Conservation (phyloP, 2,329 filamentous ascomycete species). For the Trichoderma sp. region DNA sequence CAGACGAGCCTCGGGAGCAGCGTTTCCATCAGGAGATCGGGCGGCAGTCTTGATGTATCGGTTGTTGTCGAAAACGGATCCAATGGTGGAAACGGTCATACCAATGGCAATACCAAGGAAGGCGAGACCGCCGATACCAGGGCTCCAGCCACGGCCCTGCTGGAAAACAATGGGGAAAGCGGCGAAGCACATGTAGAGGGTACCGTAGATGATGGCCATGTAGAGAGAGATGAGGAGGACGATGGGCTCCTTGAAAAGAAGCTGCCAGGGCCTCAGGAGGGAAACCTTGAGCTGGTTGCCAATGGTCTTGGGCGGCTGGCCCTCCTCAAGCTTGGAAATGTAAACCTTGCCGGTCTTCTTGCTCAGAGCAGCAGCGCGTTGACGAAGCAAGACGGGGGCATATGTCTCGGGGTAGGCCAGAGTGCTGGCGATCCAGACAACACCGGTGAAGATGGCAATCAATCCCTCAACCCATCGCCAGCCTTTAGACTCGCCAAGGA, state of each 20-base stretch:
- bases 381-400: constrained; percentile 53
- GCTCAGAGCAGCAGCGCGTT: constrained; percentile 49
- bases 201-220: constrained; percentile 58
- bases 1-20: constrained; percentile 62
- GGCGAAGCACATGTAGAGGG: constrained; percentile 53
- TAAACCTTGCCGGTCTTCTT: constrained; percentile 55
- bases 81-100: constrained; percentile 55
- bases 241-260: constrained; percentile 66
- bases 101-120: constrained; percentile 65
- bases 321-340: constrained; percentile 46
- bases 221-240: constrained; percentile 62
- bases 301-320: constrained; percentile 43
- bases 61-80: constrained; percentile 52
- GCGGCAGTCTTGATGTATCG: constrained; percentile 48
- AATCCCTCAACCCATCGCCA: constrained; percentile 66
- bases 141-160: constrained; percentile 52
- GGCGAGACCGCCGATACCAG: constrained; percentile 57
- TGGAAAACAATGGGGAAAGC: constrained; percentile 63
- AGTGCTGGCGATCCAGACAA: constrained; percentile 53
- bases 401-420: constrained; percentile 60
- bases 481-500: constrained; percentile 56
- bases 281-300: constrained; percentile 52
- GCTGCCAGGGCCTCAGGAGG: constrained; percentile 60
- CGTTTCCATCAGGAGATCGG: constrained; percentile 50
- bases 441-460: constrained; percentile 58